Base-by-base conservation (phyloP, 164 flowering plant species). In the Kingdonia uniflora region DNA sequence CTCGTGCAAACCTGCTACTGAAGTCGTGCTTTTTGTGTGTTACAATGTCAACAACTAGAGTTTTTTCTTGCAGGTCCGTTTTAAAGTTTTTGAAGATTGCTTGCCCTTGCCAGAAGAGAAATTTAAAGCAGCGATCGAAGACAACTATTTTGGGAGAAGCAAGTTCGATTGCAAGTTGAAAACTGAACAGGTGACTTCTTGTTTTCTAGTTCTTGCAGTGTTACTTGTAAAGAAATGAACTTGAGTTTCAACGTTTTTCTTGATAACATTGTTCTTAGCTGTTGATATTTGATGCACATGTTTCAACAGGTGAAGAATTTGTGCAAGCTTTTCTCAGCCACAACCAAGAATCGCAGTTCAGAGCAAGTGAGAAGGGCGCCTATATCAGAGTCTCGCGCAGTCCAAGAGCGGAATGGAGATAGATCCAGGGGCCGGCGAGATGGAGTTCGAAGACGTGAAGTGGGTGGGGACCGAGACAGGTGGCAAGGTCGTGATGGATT, bases 101-200 rank as follows among this genome's bases (percentile, higher is more conserved):
- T 43, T 62, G 54, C 86, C 86, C 8, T 61, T 80, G 61, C 63
- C 74, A 1, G 79, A 74, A 69, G 80, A 72, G 46, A 67, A 67
- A 62, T 78, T 80, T 60, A 80, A 58, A 62, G 55, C 52, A 33
- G 79, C 64, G 16, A 66, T 78, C 48, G 70, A 78, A 60, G 75
- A 72, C 1, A 76, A 76, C 55, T 78, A 78, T 61, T 76, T 52
- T 53, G 54, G 68, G 10, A 72, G 55, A 44, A 76, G 60, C 57
- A 78, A 76, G 58, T 80, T 78, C 53, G 55, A 71, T 35, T 53
- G 74, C 59, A 56, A 63, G 52, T 60, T 80, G 73, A 76, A 43
- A 12, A 21, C 62, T 8, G 68, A 72, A 5, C 86, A 80, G 82
- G 82, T 80, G 44, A 21, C 13, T 59, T 49, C 35, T 23, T 38